phyloP scores from a whole-genome alignment of 78 protist genomes.

The Cavenderia fasciculata region DNA sequence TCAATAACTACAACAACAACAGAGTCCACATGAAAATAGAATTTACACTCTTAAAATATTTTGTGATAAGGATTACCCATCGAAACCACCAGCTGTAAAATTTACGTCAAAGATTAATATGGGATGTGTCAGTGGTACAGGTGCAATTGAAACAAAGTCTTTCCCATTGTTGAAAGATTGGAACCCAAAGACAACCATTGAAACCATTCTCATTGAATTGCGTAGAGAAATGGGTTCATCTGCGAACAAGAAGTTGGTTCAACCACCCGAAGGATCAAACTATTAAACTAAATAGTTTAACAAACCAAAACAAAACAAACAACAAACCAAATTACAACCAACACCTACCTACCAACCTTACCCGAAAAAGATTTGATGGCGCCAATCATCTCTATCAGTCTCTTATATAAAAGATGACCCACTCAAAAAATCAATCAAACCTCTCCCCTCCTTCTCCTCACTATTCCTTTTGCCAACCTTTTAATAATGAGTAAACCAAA shows the following conservation, averaged over 20 bases:
- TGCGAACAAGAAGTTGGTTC: slow-evolving; percentile 78
- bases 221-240: slow-evolving; percentile 73
- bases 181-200: slow-evolving; percentile 35
- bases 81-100: slow-evolving; percentile 85
- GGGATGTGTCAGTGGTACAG: slow-evolving; percentile 77
- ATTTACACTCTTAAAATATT: slow-evolving; percentile 82
- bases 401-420: too few relatives aligned
- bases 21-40: slow-evolving; percentile 85
- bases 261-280: slow-evolving; percentile 85
- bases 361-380: too few relatives aligned
- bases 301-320: too few relatives aligned
- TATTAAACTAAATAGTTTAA: too few relatives aligned
- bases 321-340: too few relatives aligned
- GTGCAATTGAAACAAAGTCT: slow-evolving; percentile 47
- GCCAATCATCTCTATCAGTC: too few relatives aligned
- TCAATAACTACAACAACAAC: background rate
- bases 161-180: slow-evolving; percentile 73
- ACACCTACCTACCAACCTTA: too few relatives aligned
- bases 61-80: slow-evolving; percentile 94
- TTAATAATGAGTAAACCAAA: too few relatives aligned
- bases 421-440: too few relatives aligned
- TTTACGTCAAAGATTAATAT: slow-evolving; percentile 86
- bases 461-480: too few relatives aligned
- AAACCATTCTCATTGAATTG: slow-evolving; percentile 64
- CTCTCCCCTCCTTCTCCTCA: too few relatives aligned